Base-by-base conservation (phyloP, 78 protist species). In the Tieghemostelium lacteum region DNA sequence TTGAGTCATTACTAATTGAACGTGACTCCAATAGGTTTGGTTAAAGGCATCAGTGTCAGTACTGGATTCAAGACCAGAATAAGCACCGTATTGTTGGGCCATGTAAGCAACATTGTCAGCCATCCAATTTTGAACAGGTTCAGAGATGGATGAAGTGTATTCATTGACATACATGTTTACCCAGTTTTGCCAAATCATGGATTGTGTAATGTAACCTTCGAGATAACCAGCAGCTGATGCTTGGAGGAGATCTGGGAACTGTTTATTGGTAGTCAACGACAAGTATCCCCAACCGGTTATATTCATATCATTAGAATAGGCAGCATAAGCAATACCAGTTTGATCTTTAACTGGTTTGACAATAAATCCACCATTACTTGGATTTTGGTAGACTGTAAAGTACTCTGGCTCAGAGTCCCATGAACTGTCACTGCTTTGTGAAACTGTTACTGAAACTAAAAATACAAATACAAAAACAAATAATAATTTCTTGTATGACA, bases 151-250 rank as follows among this genome's bases (percentile, higher is more conserved):
- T 2, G 36, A 29, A 1, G 66, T 19, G 26, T 80, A 80, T 42
- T 80, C 89, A 28, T 54, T 45, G 42, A 42, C 22, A 28, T 37
- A 58, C 88, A 74, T 52, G 72, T 93, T 93, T 36, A 7, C 6
- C 75, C 71, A 86, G 49, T 93, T 86, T 49, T 75, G 77, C 45
- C 42, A 70, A 73, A 86, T 75, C 77, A 58, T 85, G 10, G 60
- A 58, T 34, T 61, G 33, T 4, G 93, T 66, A 33, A 94, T 58
- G 3, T 29, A 49, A 36, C 96, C 96, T 63, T 94, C 96, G 57
- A 94, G 26, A 40, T 54, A 88, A 26, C 96, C 96, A 26, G 94
- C 96, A 45, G 89, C 96, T 16, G 85, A 70, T 12, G 76, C 87
- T 31, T 88, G 88, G 7, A 33, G 36, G 0, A 22, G 20, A 45